These are phyloP conservation scores for Candida boidinii DNA, from an alignment of 805 yeast species.

Conservation along the genomic window DNA sequence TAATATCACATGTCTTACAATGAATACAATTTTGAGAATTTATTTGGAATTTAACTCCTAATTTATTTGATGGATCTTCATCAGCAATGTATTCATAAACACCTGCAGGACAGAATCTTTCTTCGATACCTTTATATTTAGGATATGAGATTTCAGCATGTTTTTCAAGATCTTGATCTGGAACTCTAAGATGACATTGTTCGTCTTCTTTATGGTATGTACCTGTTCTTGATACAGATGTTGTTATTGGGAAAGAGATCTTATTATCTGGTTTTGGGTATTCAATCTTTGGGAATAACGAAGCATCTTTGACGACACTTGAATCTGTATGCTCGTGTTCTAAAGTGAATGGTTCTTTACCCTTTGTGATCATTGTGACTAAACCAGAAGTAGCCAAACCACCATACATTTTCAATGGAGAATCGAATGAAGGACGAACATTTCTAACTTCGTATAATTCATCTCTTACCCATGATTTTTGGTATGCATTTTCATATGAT, in stretches of 20 bases:
- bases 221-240: slow-evolving; percentile 95
- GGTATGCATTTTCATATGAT: slow-evolving; percentile 55
- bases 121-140: slow-evolving; percentile 78
- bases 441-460: slow-evolving; percentile 84
- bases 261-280: slow-evolving; percentile 97
- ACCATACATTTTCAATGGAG: slow-evolving; percentile 66
- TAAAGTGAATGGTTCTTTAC: slow-evolving; percentile 85
- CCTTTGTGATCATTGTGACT: slow-evolving; percentile 69
- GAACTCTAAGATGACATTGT: slow-evolving; percentile 73
- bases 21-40: slow-evolving; percentile 97
- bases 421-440: slow-evolving; percentile 83
- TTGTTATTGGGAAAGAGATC: slow-evolving; percentile 82
- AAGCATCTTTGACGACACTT: slow-evolving; percentile 59
- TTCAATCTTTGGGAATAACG: slow-evolving; percentile 57
- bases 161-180: slow-evolving; percentile 49
- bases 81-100: slow-evolving; percentile 87
- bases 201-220: slow-evolving; percentile 95
- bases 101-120: slow-evolving; percentile 96
- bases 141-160: slow-evolving; percentile 70
- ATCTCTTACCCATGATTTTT: slow-evolving; percentile 76
- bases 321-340: slow-evolving; percentile 63
- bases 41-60: slow-evolving; percentile 82
- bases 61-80: slow-evolving; percentile 31
- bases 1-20: slow-evolving; percentile 97
- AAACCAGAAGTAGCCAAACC: slow-evolving; percentile 83